phyloP scores from a whole-genome alignment of 2,329 filamentous ascomycete species.

The Trichoderma cornu-damae region DNA sequence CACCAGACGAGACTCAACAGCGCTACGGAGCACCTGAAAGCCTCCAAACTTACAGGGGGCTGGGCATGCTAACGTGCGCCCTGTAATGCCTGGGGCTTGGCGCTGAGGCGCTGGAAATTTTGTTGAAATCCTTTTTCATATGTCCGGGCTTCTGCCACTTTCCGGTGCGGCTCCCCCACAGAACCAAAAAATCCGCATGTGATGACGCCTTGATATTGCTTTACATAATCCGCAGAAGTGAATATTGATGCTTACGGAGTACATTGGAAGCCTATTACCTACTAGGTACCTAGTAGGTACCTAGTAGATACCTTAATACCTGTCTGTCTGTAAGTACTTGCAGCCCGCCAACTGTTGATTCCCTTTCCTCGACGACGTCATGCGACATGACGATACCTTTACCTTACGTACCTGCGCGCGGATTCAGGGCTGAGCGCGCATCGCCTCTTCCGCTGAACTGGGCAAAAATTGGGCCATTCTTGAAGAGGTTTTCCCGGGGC shows the following conservation, averaged over 20 bases:
- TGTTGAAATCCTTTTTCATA: neutral
- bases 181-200: constrained; percentile 4
- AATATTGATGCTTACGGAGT: too few species aligned
- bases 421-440: constrained; percentile 5
- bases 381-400: constrained; percentile 12
- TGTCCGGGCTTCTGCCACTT: neutral
- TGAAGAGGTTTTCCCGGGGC: neutral
- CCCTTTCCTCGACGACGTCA: too few species aligned
- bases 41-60: neutral
- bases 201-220: neutral
- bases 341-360: too few species aligned
- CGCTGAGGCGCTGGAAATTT: neutral
- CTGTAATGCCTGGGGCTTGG: constrained; percentile 7
- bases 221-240: neutral
- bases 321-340: too few species aligned
- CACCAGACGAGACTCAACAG: too few species aligned
- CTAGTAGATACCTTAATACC: too few species aligned
- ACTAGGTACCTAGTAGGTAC: neutral
- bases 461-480: neutral
- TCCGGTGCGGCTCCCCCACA: constrained; percentile 5
- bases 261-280: too few species aligned
- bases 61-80: neutral
- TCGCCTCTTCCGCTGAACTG: constrained; percentile 1
- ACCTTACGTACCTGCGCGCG: too few species aligned
- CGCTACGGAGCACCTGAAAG: too few species aligned